These are phyloP conservation scores for Petasospora rhodanensis DNA, from an alignment of 1,139 yeast genomes.

Conservation along the genomic window DNA sequence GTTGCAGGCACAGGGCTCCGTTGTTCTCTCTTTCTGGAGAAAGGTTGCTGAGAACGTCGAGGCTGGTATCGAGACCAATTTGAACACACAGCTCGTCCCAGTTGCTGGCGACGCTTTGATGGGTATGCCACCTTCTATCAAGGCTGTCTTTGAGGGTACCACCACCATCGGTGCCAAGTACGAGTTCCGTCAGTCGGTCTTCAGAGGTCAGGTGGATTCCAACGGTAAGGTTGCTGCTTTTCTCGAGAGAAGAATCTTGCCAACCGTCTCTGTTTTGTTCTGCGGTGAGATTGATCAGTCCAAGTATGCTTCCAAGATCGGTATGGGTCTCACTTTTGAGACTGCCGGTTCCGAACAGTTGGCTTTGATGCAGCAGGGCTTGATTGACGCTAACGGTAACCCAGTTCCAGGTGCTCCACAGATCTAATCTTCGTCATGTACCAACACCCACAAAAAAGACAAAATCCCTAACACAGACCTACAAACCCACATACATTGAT, in stretches of 20 bases:
- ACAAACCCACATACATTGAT: no score
- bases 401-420: slow-evolving; percentile 74
- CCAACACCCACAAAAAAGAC: no score
- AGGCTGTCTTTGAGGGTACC: slow-evolving; percentile 82
- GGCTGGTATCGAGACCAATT: slow-evolving; percentile 92
- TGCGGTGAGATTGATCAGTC: slow-evolving; percentile 93
- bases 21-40: slow-evolving; percentile 91
- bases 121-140: slow-evolving; percentile 76
- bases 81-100: slow-evolving; percentile 76
- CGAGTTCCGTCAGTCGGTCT: slow-evolving; percentile 94
- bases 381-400: slow-evolving; percentile 74
- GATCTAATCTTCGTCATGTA: slow-evolving; percentile 10
- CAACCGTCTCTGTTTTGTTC: slow-evolving; percentile 84
- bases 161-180: slow-evolving; percentile 97
- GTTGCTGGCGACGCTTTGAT: slow-evolving; percentile 68
- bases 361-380: slow-evolving; percentile 70
- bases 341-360: slow-evolving; percentile 91
- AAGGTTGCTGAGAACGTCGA: slow-evolving; percentile 88
- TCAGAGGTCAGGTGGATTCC: slow-evolving; percentile 93
- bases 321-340: slow-evolving; percentile 94
- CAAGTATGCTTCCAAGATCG: slow-evolving; percentile 79
- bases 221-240: slow-evolving; percentile 87
- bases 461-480: no score
- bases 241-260: slow-evolving; percentile 90
- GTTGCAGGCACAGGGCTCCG: slow-evolving; percentile 88